Evolutionary conservation across 768 basidiomycete genomes (phyloP).

Genomic region (Candolleomyces aberdarensis): DNA sequence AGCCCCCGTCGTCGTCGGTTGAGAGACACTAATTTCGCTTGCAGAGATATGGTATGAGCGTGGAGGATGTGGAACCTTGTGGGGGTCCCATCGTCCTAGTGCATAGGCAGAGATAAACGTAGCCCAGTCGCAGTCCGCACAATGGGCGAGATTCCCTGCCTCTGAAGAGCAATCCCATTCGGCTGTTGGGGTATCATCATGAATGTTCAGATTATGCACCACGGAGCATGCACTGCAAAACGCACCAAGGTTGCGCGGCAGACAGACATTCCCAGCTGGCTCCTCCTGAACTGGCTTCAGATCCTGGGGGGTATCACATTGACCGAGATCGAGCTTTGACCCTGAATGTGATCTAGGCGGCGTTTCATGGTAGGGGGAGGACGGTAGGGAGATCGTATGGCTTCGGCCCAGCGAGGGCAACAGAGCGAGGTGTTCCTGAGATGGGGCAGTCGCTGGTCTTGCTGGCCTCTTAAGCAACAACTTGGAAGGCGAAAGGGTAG

Average conservation of each 20-base stretch:
- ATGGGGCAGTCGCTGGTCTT: slow-evolving; percentile 2
- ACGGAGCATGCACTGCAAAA: neutral
- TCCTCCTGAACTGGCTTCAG: neutral
- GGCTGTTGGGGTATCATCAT: neutral
- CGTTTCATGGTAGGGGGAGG: slow-evolving; percentile 5
- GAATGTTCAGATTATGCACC: neutral
- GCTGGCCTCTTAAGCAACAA: neutral
- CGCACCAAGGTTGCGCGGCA: neutral
- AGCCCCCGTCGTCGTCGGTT: neutral
- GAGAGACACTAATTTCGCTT: neutral
- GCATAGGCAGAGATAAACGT: slow-evolving; percentile 78
- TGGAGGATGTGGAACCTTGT: slow-evolving; percentile 62
- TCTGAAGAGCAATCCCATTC: slow-evolving; percentile 1
- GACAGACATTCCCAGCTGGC: neutral
- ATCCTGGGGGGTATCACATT: neutral
- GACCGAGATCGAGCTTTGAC: neutral
- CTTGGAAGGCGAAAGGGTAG: neutral
- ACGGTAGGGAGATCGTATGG: slow-evolving; percentile 8
- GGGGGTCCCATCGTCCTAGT: slow-evolving; percentile 77
- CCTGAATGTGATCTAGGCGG: neutral
- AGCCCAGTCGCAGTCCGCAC: slow-evolving; percentile 58
- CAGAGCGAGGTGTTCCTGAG: slow-evolving; percentile 4
- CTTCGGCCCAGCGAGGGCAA: neutral
- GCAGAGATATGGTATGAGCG: slow-evolving; percentile 11
- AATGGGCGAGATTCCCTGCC: slow-evolving; percentile 7